Evolutionary conservation across 108 stramenopile genomes (phyloP), one percentile per base, ranked within the genome.

Genomic region (Aureococcus anophagefferens): DNA sequence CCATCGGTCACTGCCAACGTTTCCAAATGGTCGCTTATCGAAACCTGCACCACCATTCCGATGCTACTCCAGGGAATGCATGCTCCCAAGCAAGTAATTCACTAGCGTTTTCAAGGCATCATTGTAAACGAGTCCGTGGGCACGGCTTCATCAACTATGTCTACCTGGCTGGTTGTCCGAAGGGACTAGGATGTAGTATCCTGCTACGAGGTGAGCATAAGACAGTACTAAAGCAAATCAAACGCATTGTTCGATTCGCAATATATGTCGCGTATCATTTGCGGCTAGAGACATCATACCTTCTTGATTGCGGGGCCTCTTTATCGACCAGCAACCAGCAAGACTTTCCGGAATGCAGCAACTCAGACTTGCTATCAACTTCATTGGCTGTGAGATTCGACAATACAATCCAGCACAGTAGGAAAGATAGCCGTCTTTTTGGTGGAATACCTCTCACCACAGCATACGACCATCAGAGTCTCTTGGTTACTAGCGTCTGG

Each of bases 401-500:
- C 40, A 13, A 13, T 11, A 44, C 40, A 44, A 44, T 44, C 13
- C 40, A 44, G 13, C n/a, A n/a, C n/a, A n/a, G n/a, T n/a, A n/a
- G n/a, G n/a, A n/a, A n/a, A n/a, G n/a, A n/a, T n/a, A n/a, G n/a
- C n/a, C n/a, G n/a, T n/a, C n/a, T n/a, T n/a, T n/a, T n/a, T n/a
- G n/a, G n/a, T n/a, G n/a, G n/a, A n/a, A n/a, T n/a, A n/a, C n/a
- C n/a, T n/a, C 40, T 44, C 40, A n/a, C n/a, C n/a, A n/a, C n/a
- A n/a, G n/a, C 92, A 21, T 84, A 86, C 62, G 90, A 90, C 73
- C 94, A 95, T 65, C 94, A 95, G 75, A 84, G 89, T 44, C 91
- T 97, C 68, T 84, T 95, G 25, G 89, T 95, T 37, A 94, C 94
- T 29, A 90, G 89, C 64, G 83, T 96, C 33, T 95, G 94, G 94